These are phyloP conservation scores for Eucalyptus sp. DNA, from an alignment of 345 rosid species.

Conservation along the genomic window DNA sequence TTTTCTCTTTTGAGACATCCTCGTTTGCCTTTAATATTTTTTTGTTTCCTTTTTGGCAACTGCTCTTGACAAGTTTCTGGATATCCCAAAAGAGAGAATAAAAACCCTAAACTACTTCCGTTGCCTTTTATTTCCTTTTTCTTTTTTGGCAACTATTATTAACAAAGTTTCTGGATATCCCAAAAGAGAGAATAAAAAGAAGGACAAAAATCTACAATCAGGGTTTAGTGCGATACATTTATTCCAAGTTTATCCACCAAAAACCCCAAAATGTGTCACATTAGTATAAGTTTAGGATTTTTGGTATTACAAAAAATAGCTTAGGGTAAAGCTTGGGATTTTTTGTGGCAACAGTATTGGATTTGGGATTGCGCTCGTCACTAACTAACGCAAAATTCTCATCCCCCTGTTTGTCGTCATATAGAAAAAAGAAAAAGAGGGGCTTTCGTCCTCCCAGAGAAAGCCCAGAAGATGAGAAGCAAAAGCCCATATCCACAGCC, in stretches of 20 bases:
- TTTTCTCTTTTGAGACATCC: rapidly evolving
- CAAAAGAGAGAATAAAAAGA: background rate
- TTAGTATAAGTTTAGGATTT: no score
- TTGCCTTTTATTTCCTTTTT: background rate
- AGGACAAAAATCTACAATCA: background rate
- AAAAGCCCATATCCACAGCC: background rate
- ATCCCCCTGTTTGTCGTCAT: no score
- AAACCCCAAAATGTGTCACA: no score
- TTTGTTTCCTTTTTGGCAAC: background rate
- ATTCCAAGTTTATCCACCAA: no score
- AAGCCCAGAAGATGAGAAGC: background rate
- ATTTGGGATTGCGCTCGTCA: no score
- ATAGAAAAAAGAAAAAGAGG: no score
- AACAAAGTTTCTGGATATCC: background rate
- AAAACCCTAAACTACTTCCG: background rate
- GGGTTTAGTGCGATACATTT: rapidly evolving
- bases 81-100: background rate
- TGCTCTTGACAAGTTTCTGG: background rate
- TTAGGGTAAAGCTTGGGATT: background rate
- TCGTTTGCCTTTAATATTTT: background rate
- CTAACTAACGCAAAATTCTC: no score
- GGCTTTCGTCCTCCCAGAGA: background rate
- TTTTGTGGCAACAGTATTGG: no score
- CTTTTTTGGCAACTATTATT: no score
- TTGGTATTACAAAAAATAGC: no score